phyloP scores from a whole-genome alignment of 768 basidiomycete genomes.

The Trametes cubensis region DNA sequence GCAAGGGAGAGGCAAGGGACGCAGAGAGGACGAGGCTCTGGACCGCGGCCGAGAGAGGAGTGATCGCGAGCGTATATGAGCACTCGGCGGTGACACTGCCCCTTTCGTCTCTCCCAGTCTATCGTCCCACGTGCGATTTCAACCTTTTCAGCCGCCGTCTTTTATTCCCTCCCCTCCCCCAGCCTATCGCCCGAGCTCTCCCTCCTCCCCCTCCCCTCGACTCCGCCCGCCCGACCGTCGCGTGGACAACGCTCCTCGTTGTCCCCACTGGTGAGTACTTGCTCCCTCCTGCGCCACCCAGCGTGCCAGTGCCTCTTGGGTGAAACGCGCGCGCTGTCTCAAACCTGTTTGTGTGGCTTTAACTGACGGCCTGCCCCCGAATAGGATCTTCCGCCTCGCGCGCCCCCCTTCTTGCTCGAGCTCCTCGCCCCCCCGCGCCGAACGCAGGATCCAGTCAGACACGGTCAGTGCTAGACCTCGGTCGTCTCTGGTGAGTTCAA shows the following conservation, averaged over 20 bases:
- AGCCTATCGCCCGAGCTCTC: too few species aligned
- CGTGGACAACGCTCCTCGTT: constrained; percentile 14
- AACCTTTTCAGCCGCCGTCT: constrained; percentile 11
- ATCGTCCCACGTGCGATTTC: constrained; percentile 20
- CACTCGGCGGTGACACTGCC: constrained; percentile 1
- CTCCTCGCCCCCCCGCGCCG: constrained; percentile 7
- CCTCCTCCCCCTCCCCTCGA: constrained; percentile 13
- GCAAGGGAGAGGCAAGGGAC: neutral
- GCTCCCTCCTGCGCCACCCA: neutral
- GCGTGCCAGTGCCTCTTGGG: too few species aligned
- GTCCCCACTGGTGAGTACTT: constrained; percentile 14
- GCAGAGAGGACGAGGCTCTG: neutral
- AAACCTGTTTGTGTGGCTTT: neutral
- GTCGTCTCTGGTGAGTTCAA: neutral
- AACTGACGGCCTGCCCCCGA: constrained; percentile 7
- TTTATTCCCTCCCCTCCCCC: constrained; percentile 10
- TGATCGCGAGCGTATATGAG: constrained; percentile 6
- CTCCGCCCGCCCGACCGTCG: constrained; percentile 11
- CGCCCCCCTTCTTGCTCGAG: constrained; percentile 1
- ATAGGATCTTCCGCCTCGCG: constrained; percentile 22
- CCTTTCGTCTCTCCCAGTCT: neutral
- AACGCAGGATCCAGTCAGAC: constrained; percentile 7
- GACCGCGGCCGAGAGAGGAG: neutral
- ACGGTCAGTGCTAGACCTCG: neutral
- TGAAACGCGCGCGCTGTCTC: neutral